Percentiles rank a stretch among this genome's conserved stretches.
Conservation (phyloP, 176 grass and related monocot genomes). For the Cenchrus fungigraminus region DNA sequence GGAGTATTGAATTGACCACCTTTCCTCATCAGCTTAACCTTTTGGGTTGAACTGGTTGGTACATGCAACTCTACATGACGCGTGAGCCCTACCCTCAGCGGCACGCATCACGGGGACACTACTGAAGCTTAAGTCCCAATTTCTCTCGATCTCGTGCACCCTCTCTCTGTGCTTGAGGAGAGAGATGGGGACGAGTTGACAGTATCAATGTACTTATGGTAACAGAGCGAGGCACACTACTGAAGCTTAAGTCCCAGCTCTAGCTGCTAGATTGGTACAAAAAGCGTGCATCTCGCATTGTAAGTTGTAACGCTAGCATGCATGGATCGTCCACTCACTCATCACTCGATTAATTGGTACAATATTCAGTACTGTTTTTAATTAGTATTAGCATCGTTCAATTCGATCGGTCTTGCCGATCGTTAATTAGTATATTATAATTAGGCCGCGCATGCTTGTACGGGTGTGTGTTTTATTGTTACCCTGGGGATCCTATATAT, state of each 20-base stretch:
- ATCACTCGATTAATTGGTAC: not conserved
- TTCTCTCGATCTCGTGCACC: not conserved
- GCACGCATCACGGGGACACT: constrained; percentile 43
- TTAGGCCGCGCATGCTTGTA: not conserved
- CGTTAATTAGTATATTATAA: not conserved
- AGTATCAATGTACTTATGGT: constrained; percentile 27
- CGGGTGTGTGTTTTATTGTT: not conserved
- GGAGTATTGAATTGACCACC: no score
- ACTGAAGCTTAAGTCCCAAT: no score
- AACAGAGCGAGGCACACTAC: not conserved
- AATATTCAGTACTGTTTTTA: no score
- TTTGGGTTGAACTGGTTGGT: no score
- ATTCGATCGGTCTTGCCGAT: not conserved
- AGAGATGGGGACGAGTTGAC: constrained; percentile 9
- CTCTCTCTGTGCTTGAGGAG: not conserved
- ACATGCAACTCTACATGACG: no score
- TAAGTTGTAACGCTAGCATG: constrained; percentile 23
- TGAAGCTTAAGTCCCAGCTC: not conserved
- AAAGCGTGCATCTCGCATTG: constrained; percentile 13
- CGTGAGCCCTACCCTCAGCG: not conserved
- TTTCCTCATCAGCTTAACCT: no score
- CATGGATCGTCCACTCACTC: not conserved
- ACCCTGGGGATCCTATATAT: no score
- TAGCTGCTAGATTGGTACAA: constrained; percentile 34
- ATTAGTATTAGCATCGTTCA: not conserved